Percentiles rank a stretch among this genome's conserved stretches.
Conservation (phyloP, 345 rosid species). For the Iberis pinnata region DNA sequence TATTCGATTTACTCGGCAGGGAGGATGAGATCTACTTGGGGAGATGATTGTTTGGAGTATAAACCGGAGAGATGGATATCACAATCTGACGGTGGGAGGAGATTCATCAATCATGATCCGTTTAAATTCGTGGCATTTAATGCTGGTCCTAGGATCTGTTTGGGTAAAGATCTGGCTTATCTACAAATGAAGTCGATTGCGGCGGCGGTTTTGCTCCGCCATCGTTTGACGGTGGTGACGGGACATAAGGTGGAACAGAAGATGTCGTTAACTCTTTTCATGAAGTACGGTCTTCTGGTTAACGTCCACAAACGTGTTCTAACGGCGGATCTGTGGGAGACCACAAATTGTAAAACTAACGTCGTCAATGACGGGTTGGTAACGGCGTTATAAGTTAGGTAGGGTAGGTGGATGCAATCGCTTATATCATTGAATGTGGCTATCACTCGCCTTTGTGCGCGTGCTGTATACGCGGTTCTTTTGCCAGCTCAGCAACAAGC, state of each 20-base stretch:
- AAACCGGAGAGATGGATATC: constrained; percentile 90
- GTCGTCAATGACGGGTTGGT: constrained; percentile 29
- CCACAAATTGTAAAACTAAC: constrained; percentile 15
- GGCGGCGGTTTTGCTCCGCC: constrained; percentile 65
- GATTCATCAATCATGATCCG: constrained; percentile 53
- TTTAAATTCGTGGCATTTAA: constrained; percentile 86
- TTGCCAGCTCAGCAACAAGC: not conserved
- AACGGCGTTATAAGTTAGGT: constrained; percentile 30
- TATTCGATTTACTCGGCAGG: constrained; percentile 87
- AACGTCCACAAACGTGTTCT: constrained; percentile 56
- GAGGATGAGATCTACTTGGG: constrained; percentile 85
- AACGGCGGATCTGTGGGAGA: constrained; percentile 31
- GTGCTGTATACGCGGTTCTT: constrained; percentile 10
- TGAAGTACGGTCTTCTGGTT: constrained; percentile 77
- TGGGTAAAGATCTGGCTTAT: constrained; percentile 83
- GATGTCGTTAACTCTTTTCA: constrained; percentile 88
- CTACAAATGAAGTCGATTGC: constrained; percentile 89
- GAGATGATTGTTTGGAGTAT: constrained; percentile 78
- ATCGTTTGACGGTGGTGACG: constrained; percentile 49
- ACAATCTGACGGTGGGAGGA: constrained; percentile 49
- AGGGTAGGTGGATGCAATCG: constrained; percentile 21
- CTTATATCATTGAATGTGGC: constrained; percentile 23
- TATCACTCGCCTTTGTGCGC: too few species aligned
- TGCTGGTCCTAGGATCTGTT: constrained; percentile 84
- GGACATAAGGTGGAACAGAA: constrained; percentile 95